Evolutionary conservation across 1,284 basidiomycete genomes (phyloP), one percentile per base, ranked within the genome.

Genomic region (Leccinum solheimii): DNA sequence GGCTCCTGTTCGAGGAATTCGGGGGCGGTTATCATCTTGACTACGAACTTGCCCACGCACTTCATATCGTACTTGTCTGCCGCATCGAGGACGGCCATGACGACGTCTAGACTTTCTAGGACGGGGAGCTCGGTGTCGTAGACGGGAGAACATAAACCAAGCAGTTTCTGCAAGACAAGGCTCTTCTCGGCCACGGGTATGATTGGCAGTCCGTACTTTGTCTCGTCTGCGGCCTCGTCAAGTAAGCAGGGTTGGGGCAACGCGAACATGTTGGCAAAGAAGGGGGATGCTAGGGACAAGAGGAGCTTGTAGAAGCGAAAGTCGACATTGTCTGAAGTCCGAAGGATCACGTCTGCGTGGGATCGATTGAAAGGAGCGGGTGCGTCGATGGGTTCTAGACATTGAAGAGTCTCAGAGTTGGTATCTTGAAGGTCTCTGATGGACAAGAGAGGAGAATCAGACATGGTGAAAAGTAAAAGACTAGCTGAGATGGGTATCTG

Each of bases 1-100:
- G 83, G 79, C 43, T 81, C 77, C 13, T 72, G 69, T 60, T 80
- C 78, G 16, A 81, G 71, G 64, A 84, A 81, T 19, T 70, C 60
- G 55, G 72, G 73, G 52, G 73, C 68, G n/a, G 69, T 70, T 59
- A 73, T 76, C 72, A 74, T 73, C 64, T 66, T 75, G 66, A 73
- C 73, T 62, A 73, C 49, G 58, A 76, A 76, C 53, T 69, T 69
- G 50, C 75, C 75, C 21, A 74, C 72, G 40, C 61, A 64, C 64
- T 75, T 76, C 75, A 75, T 77, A 40, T 76, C 72, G 62, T 77
- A 76, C 62, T 76, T 77, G 61, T 77, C 71, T 4, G 66, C 74
- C 4, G 75, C 73, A 51, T 77, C 73, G 51, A 76, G 73, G 48
- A 74, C 73, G 4, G 63, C 61, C 75, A 76, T 73, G 64, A 73